Percentiles rank a stretch among this genome's conserved stretches.
These are phyloP conservation scores for Hymenoscyphus linearis DNA, from an alignment of 2,329 filamentous ascomycete genomes.

Conservation along the genomic window DNA sequence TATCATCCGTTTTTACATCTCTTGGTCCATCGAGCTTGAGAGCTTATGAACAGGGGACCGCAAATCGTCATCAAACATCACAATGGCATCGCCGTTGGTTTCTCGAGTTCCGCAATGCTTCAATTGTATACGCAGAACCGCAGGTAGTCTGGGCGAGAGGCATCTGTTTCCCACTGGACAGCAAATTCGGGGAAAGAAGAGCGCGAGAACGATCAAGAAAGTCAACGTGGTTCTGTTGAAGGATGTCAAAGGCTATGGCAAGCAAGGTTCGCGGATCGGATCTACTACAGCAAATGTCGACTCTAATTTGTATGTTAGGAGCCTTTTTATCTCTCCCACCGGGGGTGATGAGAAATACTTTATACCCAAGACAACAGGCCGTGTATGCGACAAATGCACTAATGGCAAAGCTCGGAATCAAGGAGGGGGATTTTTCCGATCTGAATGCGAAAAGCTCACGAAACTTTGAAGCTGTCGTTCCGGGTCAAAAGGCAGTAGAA, in stretches of 20 bases:
- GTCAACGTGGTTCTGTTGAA: constrained; percentile 47
- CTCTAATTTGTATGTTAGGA: constrained; percentile 35
- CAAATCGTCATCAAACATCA: constrained; percentile 1
- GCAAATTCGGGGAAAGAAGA: constrained; percentile 40
- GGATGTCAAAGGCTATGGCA: constrained; percentile 47
- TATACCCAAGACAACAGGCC: constrained; percentile 46
- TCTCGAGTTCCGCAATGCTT: constrained; percentile 27
- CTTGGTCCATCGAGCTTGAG: neutral
- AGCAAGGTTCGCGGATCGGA: constrained; percentile 31
- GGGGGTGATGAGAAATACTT: constrained; percentile 49
- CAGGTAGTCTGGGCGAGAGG: constrained; percentile 19
- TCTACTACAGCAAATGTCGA: constrained; percentile 13
- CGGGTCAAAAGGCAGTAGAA: constrained; percentile 7
- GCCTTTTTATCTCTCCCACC: constrained; percentile 45
- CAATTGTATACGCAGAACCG: constrained; percentile 27
- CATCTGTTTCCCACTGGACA: constrained; percentile 26
- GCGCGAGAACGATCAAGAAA: constrained; percentile 32
- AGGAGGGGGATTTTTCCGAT: constrained; percentile 34
- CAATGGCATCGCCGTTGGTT: constrained; percentile 28
- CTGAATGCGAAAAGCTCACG: constrained; percentile 35
- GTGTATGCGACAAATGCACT: constrained; percentile 45
- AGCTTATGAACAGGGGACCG: constrained; percentile 6
- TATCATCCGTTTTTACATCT: constrained; percentile 2
- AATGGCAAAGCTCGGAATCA: constrained; percentile 38
- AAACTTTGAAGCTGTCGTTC: constrained; percentile 7